Base-by-base conservation (phyloP, 73 alveolate species). In the Stentor roeselii region DNA sequence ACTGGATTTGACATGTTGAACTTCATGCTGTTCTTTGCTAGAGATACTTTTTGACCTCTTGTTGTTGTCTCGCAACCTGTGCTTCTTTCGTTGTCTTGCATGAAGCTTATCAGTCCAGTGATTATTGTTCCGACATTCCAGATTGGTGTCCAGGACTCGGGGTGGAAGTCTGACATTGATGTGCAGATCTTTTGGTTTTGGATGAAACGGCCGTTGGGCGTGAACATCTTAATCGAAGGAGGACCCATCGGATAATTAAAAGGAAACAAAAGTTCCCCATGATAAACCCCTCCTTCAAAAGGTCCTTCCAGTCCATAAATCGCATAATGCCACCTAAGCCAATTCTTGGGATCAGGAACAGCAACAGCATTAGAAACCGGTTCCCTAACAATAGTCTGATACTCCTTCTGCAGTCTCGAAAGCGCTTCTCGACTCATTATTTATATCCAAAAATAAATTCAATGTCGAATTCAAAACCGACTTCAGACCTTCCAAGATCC, bases 241-340 rank as follows among this genome's bases (percentile, higher is more conserved):
- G 87, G 87, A 32, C 42, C 86, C 84, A 27, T 75, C 14, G 87
- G 87, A 86, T 80, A 80, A 61, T 41, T 41, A 30, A 21, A 14
- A 11, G 87, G 87, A 60, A 41, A 80, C 11, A 21, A 27, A n/a
- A n/a, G n/a, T 35, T 21, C 30, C 14, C 84, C 75, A 34, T 36
- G 84, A 36, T 76, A 76, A 37, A 76, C 75, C 39, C 84, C 84
- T 21, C 76, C 76, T 36, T n/a, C 76, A 2, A 15, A 76, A 36
- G 75, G 75, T 0, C 21, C 31, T 14, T 76, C 78, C 38, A 76
- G 31, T 21, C 77, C 77, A 78, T 36, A 76, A 21, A 76, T 34
- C 21, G 39, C 84, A 39, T 36, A 76, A 36, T 76, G 78, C 74
- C 74, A 76, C 14, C 39, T 15, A 3, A 76, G 77, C 2, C 35